Evolutionary conservation across 352 stramenopile genomes (phyloP), one percentile per base, ranked within the genome.

Genomic region (Pythium aristosporum): DNA sequence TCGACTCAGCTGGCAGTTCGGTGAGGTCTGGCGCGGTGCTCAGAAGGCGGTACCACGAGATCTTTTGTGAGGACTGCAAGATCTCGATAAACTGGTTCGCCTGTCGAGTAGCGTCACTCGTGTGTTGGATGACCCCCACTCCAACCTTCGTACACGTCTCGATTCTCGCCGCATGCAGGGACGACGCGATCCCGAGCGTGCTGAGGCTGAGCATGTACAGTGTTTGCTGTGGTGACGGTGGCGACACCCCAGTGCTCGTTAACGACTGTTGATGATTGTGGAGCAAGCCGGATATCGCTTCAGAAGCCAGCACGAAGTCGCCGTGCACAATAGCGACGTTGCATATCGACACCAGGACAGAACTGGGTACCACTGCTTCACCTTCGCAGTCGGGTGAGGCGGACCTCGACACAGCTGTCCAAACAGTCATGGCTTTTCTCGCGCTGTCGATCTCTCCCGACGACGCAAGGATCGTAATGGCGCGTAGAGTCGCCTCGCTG

Each of bases 261-360:
- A 8, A 11, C 10, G 15, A 34, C 18, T 18, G 16, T 21, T 9
- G 3, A 28, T 28, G 25, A 30, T 47, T 57, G 20, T 46, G 28
- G 16, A 56, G 30, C 53, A 68, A 55, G 23, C 21, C 44, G 3
- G 47, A 7, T 5, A 69, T 50, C 30, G 75, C 71, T 69, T 67
- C 60, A 57, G 72, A 63, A 25, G 76, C 76, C 18, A 88, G 46
- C 12, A 21, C 9, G 58, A 59, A 41, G 77, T 77, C 2, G 47
- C 44, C 12, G 15, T 18, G 2, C 46, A 52, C 8, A 18, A 91
- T 18, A 7, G 68, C 68, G n/a, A 56, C 44, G 12, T 57, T 37
- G 18, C 75, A 67, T 42, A 85, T 79, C 30, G 72, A 74, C 39
- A 76, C 57, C 34, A 87, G 73, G 51, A 82, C 25, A 5, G 56